Evolutionary conservation across 306 rosid species (phyloP).

Genomic region (Astragalus membranaceus): DNA sequence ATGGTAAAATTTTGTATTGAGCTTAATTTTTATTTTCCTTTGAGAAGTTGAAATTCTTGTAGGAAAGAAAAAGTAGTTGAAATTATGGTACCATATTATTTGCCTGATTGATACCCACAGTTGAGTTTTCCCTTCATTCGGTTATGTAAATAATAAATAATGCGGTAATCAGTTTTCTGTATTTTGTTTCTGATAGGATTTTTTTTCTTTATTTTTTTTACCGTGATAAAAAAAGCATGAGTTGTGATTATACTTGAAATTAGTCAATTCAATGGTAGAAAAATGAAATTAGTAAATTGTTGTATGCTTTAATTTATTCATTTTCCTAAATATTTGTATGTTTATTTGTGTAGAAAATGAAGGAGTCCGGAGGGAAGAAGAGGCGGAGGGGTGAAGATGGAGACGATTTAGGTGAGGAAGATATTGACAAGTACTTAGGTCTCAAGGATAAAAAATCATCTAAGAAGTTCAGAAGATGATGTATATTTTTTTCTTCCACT

Average conservation of each 20-base stretch:
- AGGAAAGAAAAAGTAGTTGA: neutral
- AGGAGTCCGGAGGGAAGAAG: slow-evolving; percentile 48
- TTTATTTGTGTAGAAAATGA: slow-evolving; percentile 46
- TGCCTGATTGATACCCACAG: neutral
- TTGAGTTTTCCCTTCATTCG: no score
- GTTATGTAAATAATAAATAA: no score
- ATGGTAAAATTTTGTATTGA: slow-evolving; percentile 32
- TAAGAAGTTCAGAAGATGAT: slow-evolving; percentile 42
- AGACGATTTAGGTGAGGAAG: slow-evolving; percentile 38
- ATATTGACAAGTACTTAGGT: slow-evolving; percentile 47
- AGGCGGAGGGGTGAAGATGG: slow-evolving; percentile 36
- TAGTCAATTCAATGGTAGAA: neutral
- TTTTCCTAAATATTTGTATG: neutral
- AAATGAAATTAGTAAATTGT: neutral
- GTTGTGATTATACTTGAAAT: neutral
- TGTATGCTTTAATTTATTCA: neutral
- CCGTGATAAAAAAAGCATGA: no score
- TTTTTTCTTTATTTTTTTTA: no score
- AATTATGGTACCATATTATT: neutral
- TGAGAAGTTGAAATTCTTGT: neutral
- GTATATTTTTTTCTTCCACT: neutral
- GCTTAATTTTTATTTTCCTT: neutral
- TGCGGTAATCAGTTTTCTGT: no score
- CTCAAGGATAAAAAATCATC: slow-evolving; percentile 42
- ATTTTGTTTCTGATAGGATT: no score